Base-by-base conservation (phyloP, 768 basidiomycete genomes). In the Xerocomus brunneocitrinus region DNA sequence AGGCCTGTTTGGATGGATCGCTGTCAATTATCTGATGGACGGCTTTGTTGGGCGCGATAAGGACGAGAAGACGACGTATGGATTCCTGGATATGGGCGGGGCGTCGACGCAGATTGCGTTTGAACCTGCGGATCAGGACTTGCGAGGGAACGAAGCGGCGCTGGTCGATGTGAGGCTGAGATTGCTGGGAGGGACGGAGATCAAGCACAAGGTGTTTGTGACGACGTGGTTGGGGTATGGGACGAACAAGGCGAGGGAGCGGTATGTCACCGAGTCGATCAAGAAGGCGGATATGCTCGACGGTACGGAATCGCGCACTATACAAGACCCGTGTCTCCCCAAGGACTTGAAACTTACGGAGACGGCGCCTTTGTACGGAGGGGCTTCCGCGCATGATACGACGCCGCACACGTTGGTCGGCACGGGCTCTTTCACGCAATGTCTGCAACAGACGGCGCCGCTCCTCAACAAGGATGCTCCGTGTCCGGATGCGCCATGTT, bases 151-250 rank as follows among this genome's bases (percentile, higher is more conserved):
- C 51, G 68, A 79, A 34, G 80, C 83, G 49, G 54, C 59, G 32
- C 76, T 98, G 16, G 80, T 89, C 34, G 84, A 88, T 58, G 93
- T 99, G 42, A 78, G 87, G 34, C 67, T 98, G 52, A 81, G 91
- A 45, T 75, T 95, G 35, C 67, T 98, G 38, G 81, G 85, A 31
- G 97, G 95, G 14, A 79, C 87, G 61, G 91, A 91, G 63, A 88
- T 98, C 46, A 80, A 81, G 53, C 95, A 97, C 72, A 83, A 85
- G 55, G 91, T 99, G 24, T 99, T 98, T 56, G 95, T 98, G 52
- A 97, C 97, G 48, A 98, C 95, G 1, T 98, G 97, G 97, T 73
- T 99, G 25, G 97, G 97, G 10, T 99, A 95, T 67, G 97, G 97
- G 12, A 98, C 97, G 31, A 98, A 98, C 62, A 87, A 93, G 70